These are phyloP conservation scores for Yamadazyma philogaea DNA, from an alignment of 805 yeast genomes.

Conservation along the genomic window DNA sequence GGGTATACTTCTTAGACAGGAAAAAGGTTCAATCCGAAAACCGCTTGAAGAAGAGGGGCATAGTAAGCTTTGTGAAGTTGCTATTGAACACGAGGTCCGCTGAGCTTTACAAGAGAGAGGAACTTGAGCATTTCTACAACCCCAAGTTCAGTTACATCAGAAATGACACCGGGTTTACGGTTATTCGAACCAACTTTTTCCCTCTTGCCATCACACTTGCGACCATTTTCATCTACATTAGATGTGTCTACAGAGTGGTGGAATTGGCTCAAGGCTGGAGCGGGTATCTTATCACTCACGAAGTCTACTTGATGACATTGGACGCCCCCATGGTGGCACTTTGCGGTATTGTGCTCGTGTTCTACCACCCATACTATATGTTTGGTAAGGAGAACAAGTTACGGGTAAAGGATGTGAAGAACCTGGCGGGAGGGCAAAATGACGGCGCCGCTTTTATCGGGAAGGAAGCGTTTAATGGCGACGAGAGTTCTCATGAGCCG, in stretches of 20 bases:
- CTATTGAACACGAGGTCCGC: constrained; percentile 23
- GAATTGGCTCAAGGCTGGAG: constrained; percentile 36
- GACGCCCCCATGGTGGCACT: constrained; percentile 36
- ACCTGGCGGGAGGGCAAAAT: not conserved
- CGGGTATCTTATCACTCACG: constrained; percentile 35
- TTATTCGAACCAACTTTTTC: constrained; percentile 17
- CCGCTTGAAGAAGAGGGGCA: constrained; percentile 14
- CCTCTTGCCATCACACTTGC: constrained; percentile 32
- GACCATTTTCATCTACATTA: constrained; percentile 28
- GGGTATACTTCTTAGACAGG: constrained; percentile 24
- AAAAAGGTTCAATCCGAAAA: constrained; percentile 1
- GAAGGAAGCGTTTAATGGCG: not conserved
- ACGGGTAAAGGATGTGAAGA: constrained; percentile 13
- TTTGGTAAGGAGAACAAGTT: constrained; percentile 34
- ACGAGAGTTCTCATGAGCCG: not conserved
- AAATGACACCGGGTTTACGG: constrained; percentile 17
- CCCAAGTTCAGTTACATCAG: constrained; percentile 22
- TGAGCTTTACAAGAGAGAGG: constrained; percentile 16
- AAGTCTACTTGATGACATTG: constrained; percentile 32
- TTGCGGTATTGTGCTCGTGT: constrained; percentile 28
- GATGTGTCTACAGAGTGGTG: constrained; percentile 36
- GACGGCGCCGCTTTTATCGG: not conserved
- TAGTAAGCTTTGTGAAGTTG: constrained; percentile 23
- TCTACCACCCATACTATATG: constrained; percentile 35
- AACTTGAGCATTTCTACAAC: constrained; percentile 28